Base-by-base conservation (phyloP, 805 yeast species). In the Zygoascus ofunaensis region DNA sequence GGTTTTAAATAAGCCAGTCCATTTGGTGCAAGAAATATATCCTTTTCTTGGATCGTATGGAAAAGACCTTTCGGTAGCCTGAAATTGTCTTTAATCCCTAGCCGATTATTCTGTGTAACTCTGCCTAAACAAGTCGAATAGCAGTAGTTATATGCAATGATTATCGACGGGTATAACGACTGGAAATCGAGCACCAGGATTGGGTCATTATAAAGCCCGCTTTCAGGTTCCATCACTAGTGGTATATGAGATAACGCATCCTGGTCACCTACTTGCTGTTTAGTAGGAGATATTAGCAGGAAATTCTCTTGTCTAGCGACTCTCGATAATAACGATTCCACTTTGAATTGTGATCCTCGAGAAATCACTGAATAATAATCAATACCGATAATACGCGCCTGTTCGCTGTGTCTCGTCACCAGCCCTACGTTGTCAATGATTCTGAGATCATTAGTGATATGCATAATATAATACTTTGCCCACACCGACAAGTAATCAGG, bases 331-430 rank as follows among this genome's bases (percentile, higher is more conserved):
- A 89, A 71, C 1, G 97, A 84, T 57, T 92, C 98, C 2, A 92
- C 96, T 58, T 86, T 89, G 59, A 72, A 92, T 57, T 92, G 98
- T 0, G 97, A 90, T 0, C 98, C 98, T 47, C 98, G 62, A 42
- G 85, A 82, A 48, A 83, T 77, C 5, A 87, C 86, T 2, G 97
- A 86, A 57, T 79, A 74, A 59, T 87, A 92, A 54, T 92, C 97
- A 22, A 92, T 77, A 0, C 98, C 98, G 19, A 87, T 72, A 26
- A 92, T 61, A 39, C 95, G 68, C 0, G 96, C 85, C 60, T 85
- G 84, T 53, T 89, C 97, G 12, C 82, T 75, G 18, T 82, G 84
- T 52, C 80, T 71, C 10, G 79, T 70, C 2, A 90, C 68, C 3
- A 84, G 55, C 53, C 87, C 95, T 44, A 76, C 79, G 19, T 73